Conservation (phyloP, 129 eudicot species). For the Heracleum sosnowskyi region DNA sequence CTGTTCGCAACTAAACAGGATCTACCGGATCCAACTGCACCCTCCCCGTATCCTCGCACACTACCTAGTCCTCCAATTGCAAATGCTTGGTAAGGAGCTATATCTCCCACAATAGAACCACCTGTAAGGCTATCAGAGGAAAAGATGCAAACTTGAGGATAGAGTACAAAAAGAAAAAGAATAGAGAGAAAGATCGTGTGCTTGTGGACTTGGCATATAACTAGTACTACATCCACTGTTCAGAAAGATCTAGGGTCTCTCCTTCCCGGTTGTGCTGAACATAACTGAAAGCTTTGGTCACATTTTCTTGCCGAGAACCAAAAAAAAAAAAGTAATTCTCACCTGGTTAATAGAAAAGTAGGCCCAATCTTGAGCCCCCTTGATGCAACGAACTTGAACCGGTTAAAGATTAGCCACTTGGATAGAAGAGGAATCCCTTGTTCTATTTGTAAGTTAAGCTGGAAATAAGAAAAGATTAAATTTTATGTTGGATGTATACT, state of each 20-base stretch:
- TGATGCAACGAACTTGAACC: constrained; percentile 82
- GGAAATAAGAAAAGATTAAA: constrained; percentile 18
- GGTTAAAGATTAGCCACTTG: constrained; percentile 84
- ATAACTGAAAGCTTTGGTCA: neutral
- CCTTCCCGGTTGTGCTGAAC: constrained; percentile 3
- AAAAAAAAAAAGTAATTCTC: constrained; percentile 3
- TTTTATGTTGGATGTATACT: neutral
- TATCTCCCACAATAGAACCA: constrained; percentile 90
- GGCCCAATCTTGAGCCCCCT: constrained; percentile 83
- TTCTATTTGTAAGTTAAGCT: constrained; percentile 88
- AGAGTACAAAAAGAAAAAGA: neutral
- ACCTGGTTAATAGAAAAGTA: constrained; percentile 85
- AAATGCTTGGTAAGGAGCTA: constrained; percentile 98
- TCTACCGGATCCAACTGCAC: constrained; percentile 95
- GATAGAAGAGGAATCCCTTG: constrained; percentile 89
- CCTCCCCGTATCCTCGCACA: constrained; percentile 93
- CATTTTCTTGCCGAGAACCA: constrained; percentile 1
- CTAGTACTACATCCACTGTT: neutral
- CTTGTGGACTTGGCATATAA: neutral
- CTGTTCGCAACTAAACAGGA: constrained; percentile 88
- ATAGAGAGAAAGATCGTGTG: neutral
- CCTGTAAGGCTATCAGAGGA: constrained; percentile 67
- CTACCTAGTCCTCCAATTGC: constrained; percentile 93
- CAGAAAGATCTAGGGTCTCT: neutral
- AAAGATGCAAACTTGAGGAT: neutral